Base-by-base conservation (phyloP, 2,329 filamentous ascomycete species). In the Botryosphaeria agaves region DNA sequence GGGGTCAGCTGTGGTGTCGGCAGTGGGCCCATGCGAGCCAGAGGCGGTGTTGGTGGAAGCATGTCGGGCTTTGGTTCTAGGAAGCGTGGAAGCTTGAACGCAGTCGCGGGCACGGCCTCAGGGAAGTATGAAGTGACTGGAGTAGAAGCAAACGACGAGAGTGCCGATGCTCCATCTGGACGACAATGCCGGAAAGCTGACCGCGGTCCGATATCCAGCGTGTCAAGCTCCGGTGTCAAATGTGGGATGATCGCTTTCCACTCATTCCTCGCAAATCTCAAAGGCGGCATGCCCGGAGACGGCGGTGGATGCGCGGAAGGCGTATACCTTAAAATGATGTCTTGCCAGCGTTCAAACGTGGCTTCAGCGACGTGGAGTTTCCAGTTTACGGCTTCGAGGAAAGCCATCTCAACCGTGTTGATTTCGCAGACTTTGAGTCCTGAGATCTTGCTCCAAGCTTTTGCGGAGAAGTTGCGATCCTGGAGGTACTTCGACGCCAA, bases 371-470 rank as follows among this genome's bases (percentile, higher is more conserved):
- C 87, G 53, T 98, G 89, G 18, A 98, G 70, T 46, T 84, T 82
- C 85, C 87, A 98, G 52, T 83, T 76, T 38, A 98, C 82, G 27
- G 85, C 81, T 36, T 77, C 61, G 28, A 98, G 67, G 51, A 95
- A 98, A 12, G 81, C 75, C 53, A 91, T 77, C 59, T 98, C 89
- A 52, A 95, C 95, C 48, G 84, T 78, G 56, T 95, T 95, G 55
- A 98, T 95, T 57, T 98, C 89, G 33, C 71, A 64, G 3, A 84
- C 85, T 50, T 81, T 83, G 34, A 98, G 64, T n/a, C 89, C 89
- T 12, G 89, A 95, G 43, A 98, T 98, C 64, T 93, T 95, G 55
- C 87, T 95, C 89, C 89, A 98, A 25, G 89, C 89, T 33, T 87
- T 76, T 29, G 89, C 84, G 9, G 89, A 95, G 57, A 92, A 98